Evolutionary conservation across 352 stramenopile genomes (phyloP), one percentile per base, ranked within the genome.

Genomic region (Globisporangium parvum): DNA sequence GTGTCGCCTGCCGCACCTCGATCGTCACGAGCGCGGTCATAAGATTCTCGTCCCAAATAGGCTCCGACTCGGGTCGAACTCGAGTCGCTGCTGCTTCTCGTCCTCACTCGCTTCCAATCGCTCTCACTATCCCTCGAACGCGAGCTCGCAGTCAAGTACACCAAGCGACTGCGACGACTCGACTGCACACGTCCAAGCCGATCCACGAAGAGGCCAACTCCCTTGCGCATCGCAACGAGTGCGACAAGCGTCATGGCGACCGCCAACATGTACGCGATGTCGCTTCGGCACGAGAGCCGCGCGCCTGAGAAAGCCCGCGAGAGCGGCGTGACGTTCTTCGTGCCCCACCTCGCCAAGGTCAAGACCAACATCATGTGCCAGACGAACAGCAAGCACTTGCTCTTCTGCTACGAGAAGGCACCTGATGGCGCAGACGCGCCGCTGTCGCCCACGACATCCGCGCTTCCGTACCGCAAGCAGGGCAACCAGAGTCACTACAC

Each of bases 401-500:
- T 86, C 3, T 86, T 86, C 59, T 64, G 52, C 20, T 80, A 82
- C 56, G 76, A 86, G 48, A 60, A 61, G 24, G 45, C 44, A 3
- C n/a, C 24, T 17, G 24, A 41, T 20, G 31, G 48, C 0, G 11
- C 17, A 35, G 51, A 6, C 26, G 57, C 18, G 1, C 55, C 62
- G 0, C 51, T 59, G 28, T 69, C 67, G 46, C 57, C 69, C 0
- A 62, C 51, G 1, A 42, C 59, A 26, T 18, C 41, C 23, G 41
- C 41, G 8, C n/a, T 69, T 12, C 76, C 79, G 33, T 92, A 92
- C 49, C 79, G 81, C 23, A 88, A 88, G 48, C 81, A 92, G 35
- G 81, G 81, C 55, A 75, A 92, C 55, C 65, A 74, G 50, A 67
- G 63, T 33, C 45, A 87, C n/a, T 88, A 92, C 66, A 83, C 73